phyloP scores from a whole-genome alignment of 2,329 filamentous ascomycete genomes.

The Pseudonectria foliicola region DNA sequence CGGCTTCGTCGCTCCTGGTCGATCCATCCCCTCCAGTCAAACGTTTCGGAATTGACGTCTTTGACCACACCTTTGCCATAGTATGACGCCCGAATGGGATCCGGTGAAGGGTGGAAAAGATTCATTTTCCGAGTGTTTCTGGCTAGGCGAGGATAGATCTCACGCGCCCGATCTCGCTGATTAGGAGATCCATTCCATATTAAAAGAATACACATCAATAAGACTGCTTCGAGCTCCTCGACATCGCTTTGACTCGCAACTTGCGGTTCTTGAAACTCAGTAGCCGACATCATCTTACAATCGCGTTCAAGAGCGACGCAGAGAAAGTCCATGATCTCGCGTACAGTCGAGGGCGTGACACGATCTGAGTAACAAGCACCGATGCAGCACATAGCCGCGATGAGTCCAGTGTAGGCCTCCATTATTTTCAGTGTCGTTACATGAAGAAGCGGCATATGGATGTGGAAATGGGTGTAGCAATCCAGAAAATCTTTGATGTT shows the following conservation, averaged over 20 bases:
- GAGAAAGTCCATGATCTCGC: constrained; percentile 60
- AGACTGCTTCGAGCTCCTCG: constrained; percentile 61
- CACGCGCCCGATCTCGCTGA: constrained; percentile 57
- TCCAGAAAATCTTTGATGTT: constrained; percentile 66
- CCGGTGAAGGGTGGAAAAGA: constrained; percentile 46
- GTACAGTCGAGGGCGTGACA: constrained; percentile 52
- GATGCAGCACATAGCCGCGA: constrained; percentile 64
- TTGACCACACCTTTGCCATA: constrained; percentile 38
- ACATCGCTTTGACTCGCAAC: constrained; percentile 35
- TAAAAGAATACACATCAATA: constrained; percentile 54
- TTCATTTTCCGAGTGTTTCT: constrained; percentile 49
- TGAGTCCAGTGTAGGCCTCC: constrained; percentile 58
- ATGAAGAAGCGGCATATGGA: constrained; percentile 67
- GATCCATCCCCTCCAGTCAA: constrained; percentile 61
- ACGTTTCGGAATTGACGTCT: constrained; percentile 42
- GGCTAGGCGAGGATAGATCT: constrained; percentile 50
- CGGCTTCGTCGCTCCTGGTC: constrained; percentile 64
- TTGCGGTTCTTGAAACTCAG: constrained; percentile 12
- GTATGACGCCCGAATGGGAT: constrained; percentile 25
- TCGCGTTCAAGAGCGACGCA: constrained; percentile 52
- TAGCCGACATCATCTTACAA: constrained; percentile 36
- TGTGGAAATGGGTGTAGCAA: constrained; percentile 65
- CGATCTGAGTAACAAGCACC: constrained; percentile 68
- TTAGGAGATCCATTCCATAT: constrained; percentile 63
- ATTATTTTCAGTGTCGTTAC: constrained; percentile 63